These are phyloP conservation scores for Emergomyces pasteurianus DNA, from an alignment of 2,329 filamentous ascomycete species.

Conservation along the genomic window DNA sequence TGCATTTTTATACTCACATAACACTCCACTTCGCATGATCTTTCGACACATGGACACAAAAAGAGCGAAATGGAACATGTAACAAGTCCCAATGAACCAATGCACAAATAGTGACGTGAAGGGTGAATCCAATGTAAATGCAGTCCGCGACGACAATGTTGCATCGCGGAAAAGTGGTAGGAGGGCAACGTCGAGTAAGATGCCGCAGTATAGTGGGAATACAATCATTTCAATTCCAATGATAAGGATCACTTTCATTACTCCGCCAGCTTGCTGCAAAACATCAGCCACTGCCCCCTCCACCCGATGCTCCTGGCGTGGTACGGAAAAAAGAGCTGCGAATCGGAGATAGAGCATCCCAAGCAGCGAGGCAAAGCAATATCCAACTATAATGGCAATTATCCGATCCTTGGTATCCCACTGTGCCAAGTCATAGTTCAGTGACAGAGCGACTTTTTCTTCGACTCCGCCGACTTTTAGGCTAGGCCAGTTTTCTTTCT, in stretches of 20 bases:
- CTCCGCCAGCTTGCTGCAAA: conserved; percentile 85
- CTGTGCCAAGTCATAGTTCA: conserved; percentile 50
- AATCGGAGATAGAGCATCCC: conserved; percentile 70
- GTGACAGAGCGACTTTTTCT: conserved; percentile 14
- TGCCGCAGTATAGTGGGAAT: conserved; percentile 89
- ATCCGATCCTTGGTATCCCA: conserved; percentile 58
- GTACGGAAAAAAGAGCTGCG: conserved; percentile 54
- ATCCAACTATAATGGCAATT: conserved; percentile 71
- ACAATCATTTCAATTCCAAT: conserved; percentile 99
- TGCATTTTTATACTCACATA: conserved; percentile 52
- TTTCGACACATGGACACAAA: conserved; percentile 99
- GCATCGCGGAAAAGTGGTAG: conserved; percentile 79
- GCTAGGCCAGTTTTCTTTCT: conserved; percentile 19
- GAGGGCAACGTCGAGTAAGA: conserved; percentile 77
- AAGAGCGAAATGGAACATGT: conserved; percentile 99
- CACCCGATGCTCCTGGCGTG: conserved; percentile 41
- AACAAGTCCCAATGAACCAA: conserved; percentile 97
- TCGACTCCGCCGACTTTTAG: conserved; percentile 12
- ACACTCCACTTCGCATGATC: conserved; percentile 86
- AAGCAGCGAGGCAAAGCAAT: conserved; percentile 60
- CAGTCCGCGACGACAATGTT: conserved; percentile 61
- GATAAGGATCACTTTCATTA: conserved; percentile 95
- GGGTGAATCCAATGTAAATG: conserved; percentile 67
- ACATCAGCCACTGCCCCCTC: conserved; percentile 67
- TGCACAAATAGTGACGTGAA: conserved; percentile 91